Conservation (phyloP, 176 grass and related monocot genomes). For the Saccharum officinarum region DNA sequence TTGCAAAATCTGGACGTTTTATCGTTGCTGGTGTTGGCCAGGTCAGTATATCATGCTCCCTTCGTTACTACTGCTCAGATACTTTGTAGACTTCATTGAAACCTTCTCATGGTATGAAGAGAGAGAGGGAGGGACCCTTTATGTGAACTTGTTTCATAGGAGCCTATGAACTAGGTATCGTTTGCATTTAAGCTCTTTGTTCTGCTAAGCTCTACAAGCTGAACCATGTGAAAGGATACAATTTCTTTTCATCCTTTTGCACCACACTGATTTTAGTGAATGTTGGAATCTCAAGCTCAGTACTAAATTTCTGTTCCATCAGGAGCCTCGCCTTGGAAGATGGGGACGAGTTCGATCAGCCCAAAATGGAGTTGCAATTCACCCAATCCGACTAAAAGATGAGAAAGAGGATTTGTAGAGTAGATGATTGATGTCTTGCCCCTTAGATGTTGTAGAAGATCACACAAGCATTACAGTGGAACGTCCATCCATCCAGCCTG, state of each 20-base stretch:
- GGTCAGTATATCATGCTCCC: constrained; percentile 39
- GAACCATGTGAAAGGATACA: background rate
- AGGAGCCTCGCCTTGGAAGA: constrained; percentile 86
- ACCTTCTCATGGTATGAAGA: background rate
- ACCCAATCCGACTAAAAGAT: constrained; percentile 61
- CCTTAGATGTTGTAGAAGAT: background rate
- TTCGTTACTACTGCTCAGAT: background rate
- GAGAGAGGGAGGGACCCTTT: background rate
- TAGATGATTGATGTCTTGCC: background rate
- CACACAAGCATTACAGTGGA: background rate
- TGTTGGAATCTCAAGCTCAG: background rate
- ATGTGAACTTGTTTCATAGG: background rate
- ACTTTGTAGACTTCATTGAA: background rate
- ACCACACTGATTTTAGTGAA: background rate
- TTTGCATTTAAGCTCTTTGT: background rate
- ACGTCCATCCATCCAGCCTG: background rate
- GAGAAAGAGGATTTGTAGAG: constrained; percentile 28
- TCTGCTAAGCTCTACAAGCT: background rate
- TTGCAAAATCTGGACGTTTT: constrained; percentile 79
- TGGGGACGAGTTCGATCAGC: constrained; percentile 57
- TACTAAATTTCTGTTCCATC: constrained; percentile 16
- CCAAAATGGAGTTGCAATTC: constrained; percentile 72
- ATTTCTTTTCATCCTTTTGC: background rate
- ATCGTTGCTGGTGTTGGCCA: constrained; percentile 83
- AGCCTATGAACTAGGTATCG: background rate